Evolutionary conservation across 352 stramenopile species (phyloP).

Genomic region (Globisporangium carolinianum): DNA sequence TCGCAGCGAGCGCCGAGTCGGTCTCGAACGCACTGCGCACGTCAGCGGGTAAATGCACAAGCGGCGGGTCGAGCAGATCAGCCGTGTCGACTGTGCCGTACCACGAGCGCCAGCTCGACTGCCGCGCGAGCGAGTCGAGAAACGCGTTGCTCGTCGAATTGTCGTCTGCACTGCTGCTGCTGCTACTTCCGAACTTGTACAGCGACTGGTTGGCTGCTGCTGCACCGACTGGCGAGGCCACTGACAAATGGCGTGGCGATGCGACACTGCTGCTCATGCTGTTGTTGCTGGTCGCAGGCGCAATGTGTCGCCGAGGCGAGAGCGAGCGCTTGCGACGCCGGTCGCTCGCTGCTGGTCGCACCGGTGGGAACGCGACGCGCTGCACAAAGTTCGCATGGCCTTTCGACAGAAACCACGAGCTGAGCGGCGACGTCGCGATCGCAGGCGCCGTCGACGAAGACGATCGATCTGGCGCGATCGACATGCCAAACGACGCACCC

Average conservation of each 20-base stretch:
- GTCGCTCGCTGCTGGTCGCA: constrained; percentile 3
- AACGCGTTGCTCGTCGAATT: constrained; percentile 25
- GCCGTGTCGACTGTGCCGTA: constrained; percentile 34
- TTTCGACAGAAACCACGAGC: constrained; percentile 19
- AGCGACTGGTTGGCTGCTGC: not conserved
- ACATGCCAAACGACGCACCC: constrained; percentile 12
- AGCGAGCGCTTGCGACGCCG: constrained; percentile 47
- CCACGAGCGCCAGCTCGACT: constrained; percentile 55
- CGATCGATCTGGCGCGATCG: not conserved
- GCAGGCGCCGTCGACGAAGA: constrained; percentile 1
- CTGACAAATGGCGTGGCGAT: not conserved
- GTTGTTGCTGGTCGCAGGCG: not conserved
- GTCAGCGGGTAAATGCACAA: constrained; percentile 21
- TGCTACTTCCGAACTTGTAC: not conserved
- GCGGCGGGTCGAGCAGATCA: constrained; percentile 46
- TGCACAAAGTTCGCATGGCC: constrained; percentile 21
- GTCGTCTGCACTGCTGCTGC: not conserved
- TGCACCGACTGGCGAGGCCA: not conserved
- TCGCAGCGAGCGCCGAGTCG: not conserved
- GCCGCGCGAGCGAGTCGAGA: constrained; percentile 32
- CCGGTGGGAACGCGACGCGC: constrained; percentile 11
- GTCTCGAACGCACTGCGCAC: constrained; percentile 14
- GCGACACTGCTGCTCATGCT: not conserved
- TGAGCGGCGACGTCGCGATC: constrained; percentile 11
- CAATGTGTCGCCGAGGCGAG: constrained; percentile 10